Evolutionary conservation across 2,329 filamentous ascomycete species (phyloP), one percentile per base, ranked within the genome.

Genomic region (Colletotrichum orchidophilum): DNA sequence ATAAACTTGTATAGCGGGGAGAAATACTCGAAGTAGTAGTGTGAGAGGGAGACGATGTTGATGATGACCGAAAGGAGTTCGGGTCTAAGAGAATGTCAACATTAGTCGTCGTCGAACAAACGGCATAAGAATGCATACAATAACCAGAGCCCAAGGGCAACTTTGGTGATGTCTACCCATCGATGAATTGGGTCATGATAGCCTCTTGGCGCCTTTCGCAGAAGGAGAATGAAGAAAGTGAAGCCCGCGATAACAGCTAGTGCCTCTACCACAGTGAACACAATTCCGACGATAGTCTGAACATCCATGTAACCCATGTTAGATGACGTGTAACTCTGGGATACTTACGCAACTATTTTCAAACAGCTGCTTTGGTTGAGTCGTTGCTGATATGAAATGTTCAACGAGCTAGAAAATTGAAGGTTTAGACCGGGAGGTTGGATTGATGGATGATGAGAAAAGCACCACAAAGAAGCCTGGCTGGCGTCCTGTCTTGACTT

Each of bases 131-230:
- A 5, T 9, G 58, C 78, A 57, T 58, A 81, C 80, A 75, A 27
- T 5, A 69, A 46, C 31, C 75, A 80, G 0, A 75, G 57, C 1
- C 70, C 63, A 12, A 80, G 70, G 0, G 77, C 76, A 1, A 63
- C 4, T 54, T 78, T 79, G 59, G 77, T 74, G 21, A 69, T 76
- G 2, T 57, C 71, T 13, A 78, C 74, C 21, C 75, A 78, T 31
- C 58, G 72, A 42, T 77, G 71, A 1, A 75, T 75, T 2, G 74
- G 73, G 35, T 80, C 78, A 0, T 69, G 72, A 21, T 71, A 70
- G 33, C 73, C 68, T 1, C 75, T 75, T 5, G 46, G 9, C 1
- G 73, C 72, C 7, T 73, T n/a, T 50, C 75, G 77, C 13, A 77
- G 50, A 12, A 76, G 61, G 27, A 65, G 73, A 33, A 77, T 65